Evolutionary conservation across 1,284 basidiomycete genomes (phyloP), one percentile per base, ranked within the genome.

Genomic region (Puccinia polysora): DNA sequence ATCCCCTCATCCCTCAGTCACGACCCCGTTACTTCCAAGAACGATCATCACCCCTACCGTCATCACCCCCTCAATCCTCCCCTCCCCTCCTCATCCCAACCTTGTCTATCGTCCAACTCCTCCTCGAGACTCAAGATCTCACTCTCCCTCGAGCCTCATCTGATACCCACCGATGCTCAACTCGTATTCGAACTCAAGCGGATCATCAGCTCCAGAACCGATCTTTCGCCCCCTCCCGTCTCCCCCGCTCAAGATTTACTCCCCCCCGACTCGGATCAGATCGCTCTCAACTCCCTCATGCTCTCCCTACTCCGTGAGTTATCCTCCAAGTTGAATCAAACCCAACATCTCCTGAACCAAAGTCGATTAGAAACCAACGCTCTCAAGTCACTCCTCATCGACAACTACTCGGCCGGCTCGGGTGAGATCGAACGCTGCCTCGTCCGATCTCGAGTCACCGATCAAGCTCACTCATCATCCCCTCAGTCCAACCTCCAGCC

Each of bases 381-480:
- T 23, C 25, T 69, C 7, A 69, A 49, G 38, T 18, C 50, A 25
- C 20, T 69, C n/a, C 34, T 69, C 15, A 47, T 36, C 20, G 36
- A 69, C 36, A 59, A 34, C 38, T 60, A 69, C 43, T 59, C 56
- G 1, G 56, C 50, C 18, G 65, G 65, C 14, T 6, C 18, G 12
- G 65, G 65, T 10, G 65, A 68, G 45, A 68, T 68, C n/a, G 36
- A 68, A 58, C 52, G 65, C 25, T 68, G 65, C 34, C 28, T 68
- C 8, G 32, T 68, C n/a, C 50, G 65, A 14, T 38, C 65, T 12
- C 32, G 40, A 40, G n/a, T 47, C 10, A 34, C 50, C 12, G n/a
- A 38, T 65, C 55, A 58, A 58, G n/a, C 55, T 58, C 34, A 14
- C n/a, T n/a, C n/a, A n/a, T n/a, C n/a, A n/a, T n/a, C n/a, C n/a